Evolutionary conservation across 768 basidiomycete species (phyloP).

Genomic region (Collybia mongolica): DNA sequence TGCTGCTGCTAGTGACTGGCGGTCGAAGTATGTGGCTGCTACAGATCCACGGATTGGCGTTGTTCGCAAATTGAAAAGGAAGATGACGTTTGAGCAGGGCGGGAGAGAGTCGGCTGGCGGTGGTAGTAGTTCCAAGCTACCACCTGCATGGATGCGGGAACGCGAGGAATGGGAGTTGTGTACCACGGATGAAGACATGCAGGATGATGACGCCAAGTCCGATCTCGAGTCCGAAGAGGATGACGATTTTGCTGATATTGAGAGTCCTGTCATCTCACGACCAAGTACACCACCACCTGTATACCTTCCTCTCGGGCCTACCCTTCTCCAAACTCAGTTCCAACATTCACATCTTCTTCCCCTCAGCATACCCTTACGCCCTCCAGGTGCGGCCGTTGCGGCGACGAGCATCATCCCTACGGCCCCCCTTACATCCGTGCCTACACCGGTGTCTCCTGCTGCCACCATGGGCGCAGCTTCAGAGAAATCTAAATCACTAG

Average conservation of each 20-base stretch:
- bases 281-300: slow-evolving; percentile 69
- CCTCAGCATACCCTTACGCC: slow-evolving; percentile 56
- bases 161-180: slow-evolving; percentile 47
- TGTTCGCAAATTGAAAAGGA: slow-evolving; percentile 69
- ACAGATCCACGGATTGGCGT: slow-evolving; percentile 77
- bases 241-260: slow-evolving; percentile 35
- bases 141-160: slow-evolving; percentile 44
- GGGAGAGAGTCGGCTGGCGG: slow-evolving; percentile 17
- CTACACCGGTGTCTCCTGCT: slow-evolving; percentile 85
- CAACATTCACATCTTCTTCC: slow-evolving; percentile 63
- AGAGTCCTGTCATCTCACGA: slow-evolving; percentile 41
- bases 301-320: slow-evolving; percentile 70
- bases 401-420: slow-evolving; percentile 41
- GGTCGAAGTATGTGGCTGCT: slow-evolving; percentile 48
- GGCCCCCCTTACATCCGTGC: slow-evolving; percentile 45
- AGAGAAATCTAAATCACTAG: slow-evolving; percentile 67
- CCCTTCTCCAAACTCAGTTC: slow-evolving; percentile 67
- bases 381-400: slow-evolving; percentile 52
- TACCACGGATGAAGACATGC: slow-evolving; percentile 12
- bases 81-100: slow-evolving; percentile 37
- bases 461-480: slow-evolving; percentile 61
- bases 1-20: slow-evolving; percentile 35
- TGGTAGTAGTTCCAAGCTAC: slow-evolving; percentile 21
- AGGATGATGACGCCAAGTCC: slow-evolving; percentile 26
- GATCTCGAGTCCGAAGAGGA: slow-evolving; percentile 33